phyloP scores from a whole-genome alignment of 768 basidiomycete genomes.

The Phaffia tasmanica region DNA sequence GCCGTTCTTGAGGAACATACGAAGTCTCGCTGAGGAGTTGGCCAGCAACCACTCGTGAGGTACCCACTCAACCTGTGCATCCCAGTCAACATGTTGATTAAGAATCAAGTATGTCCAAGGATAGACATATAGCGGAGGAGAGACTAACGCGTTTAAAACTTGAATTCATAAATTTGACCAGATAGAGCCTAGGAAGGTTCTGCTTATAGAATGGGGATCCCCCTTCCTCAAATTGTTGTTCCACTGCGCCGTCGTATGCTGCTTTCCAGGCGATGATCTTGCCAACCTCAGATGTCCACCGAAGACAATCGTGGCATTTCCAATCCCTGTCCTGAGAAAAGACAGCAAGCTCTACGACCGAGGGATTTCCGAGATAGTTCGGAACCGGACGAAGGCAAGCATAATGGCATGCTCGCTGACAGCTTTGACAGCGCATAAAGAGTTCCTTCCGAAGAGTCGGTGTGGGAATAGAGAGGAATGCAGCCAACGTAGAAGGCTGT shows the following conservation, averaged over 20 bases:
- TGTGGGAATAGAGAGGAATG: background rate
- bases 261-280: slow-evolving; percentile 85
- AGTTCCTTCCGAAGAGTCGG: slow-evolving; percentile 35
- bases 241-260: slow-evolving; percentile 54
- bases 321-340: slow-evolving; percentile 32
- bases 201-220: slow-evolving; percentile 48
- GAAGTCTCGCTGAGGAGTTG: slow-evolving; percentile 55
- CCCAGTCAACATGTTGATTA: background rate
- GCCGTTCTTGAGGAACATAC: slow-evolving; percentile 62
- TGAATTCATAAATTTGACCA: slow-evolving; percentile 74
- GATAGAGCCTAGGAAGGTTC: slow-evolving; percentile 72
- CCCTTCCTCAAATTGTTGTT: slow-evolving; percentile 42
- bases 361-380: slow-evolving; percentile 45
- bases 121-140: slow-evolving; percentile 35
- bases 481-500: background rate
- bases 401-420: slow-evolving; percentile 76
- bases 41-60: slow-evolving; percentile 77
- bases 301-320: slow-evolving; percentile 65
- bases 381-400: slow-evolving; percentile 47
- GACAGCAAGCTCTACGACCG: slow-evolving; percentile 27
- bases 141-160: slow-evolving; percentile 52
- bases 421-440: slow-evolving; percentile 70
- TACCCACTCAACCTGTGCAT: slow-evolving; percentile 58
- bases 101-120: background rate
- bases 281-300: slow-evolving; percentile 14